Conservation (phyloP, 2,329 filamentous ascomycete species). For the Colletotrichum horii region DNA sequence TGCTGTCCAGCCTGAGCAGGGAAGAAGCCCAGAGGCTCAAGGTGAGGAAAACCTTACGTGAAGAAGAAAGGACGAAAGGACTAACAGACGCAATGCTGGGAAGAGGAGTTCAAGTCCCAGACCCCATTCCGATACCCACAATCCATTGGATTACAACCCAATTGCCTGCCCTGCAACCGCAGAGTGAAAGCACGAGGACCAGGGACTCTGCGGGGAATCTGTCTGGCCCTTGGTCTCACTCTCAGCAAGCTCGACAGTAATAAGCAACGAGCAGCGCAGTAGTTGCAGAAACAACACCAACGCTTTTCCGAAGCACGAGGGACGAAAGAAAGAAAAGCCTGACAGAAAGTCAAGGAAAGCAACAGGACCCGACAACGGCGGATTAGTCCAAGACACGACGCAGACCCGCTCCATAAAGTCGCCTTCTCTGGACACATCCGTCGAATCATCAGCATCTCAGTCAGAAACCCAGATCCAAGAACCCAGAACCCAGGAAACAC, state of each 20-base stretch:
- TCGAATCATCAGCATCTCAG: not conserved
- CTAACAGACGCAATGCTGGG: not conserved
- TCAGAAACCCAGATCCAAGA: not conserved
- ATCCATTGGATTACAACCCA: not conserved
- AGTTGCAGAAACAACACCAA: not conserved
- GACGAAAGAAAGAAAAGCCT: not conserved
- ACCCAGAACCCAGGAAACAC: not conserved
- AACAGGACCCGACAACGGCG: not conserved
- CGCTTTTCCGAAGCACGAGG: not conserved
- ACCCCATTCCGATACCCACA: not conserved
- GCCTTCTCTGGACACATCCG: not conserved
- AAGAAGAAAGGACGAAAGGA: constrained; percentile 3
- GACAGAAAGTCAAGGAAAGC: not conserved
- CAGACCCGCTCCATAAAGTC: not conserved
- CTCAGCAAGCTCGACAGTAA: not conserved
- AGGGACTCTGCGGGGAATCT: not conserved
- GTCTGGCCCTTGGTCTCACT: not conserved
- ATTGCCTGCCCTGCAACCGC: not conserved
- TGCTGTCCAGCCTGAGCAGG: not conserved
- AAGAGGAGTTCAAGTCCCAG: not conserved
- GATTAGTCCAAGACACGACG: not conserved
- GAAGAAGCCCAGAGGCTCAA: not conserved
- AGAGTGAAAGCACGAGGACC: not conserved
- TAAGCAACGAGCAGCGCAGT: not conserved
- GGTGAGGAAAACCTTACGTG: constrained; percentile 3